A percentile compares a stretch with the other conserved stretches of the same genome.
Evolutionary conservation across 2,329 filamentous ascomycete species (phyloP).

Genomic region (Myriosclerotinia curreyana): DNA sequence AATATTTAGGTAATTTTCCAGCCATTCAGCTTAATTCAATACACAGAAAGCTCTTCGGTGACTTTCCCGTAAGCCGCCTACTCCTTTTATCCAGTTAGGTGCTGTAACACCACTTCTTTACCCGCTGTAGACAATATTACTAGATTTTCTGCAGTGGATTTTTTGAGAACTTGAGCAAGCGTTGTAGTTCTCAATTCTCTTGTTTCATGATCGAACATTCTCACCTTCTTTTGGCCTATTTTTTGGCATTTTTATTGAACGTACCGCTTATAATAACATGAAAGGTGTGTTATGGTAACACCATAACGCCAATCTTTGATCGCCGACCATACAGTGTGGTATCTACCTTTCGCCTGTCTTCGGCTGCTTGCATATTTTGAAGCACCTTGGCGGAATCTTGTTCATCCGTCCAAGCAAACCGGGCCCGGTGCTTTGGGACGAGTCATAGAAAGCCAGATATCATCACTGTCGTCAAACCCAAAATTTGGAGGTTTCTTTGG

Average conservation of each 20-base stretch:
- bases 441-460: constrained; percentile 11
- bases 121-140: constrained; percentile 2
- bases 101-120: neutral
- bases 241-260: neutral
- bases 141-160: neutral
- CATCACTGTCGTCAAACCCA: constrained; percentile 14
- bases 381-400: constrained; percentile 12
- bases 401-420: constrained; percentile 16
- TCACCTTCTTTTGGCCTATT: neutral
- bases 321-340: constrained; percentile 19
- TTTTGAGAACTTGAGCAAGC: neutral
- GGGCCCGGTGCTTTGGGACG: constrained; percentile 13
- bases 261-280: neutral
- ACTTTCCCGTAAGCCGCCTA: constrained; percentile 10
- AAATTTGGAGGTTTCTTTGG: constrained; percentile 4
- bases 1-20: constrained; percentile 6
- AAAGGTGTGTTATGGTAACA: constrained; percentile 2
- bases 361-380: constrained; percentile 17
- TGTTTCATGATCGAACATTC: neutral
- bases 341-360: constrained; percentile 6
- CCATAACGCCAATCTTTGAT: constrained; percentile 16
- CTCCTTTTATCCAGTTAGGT: neutral
- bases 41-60: constrained; percentile 12
- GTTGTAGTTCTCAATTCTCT: neutral
- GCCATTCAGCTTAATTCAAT: constrained; percentile 7